A percentile compares a stretch with the other conserved stretches of the same genome.
Evolutionary conservation across 75 land plant genomes (phyloP).

Genomic region (Ceratopteris richardii): DNA sequence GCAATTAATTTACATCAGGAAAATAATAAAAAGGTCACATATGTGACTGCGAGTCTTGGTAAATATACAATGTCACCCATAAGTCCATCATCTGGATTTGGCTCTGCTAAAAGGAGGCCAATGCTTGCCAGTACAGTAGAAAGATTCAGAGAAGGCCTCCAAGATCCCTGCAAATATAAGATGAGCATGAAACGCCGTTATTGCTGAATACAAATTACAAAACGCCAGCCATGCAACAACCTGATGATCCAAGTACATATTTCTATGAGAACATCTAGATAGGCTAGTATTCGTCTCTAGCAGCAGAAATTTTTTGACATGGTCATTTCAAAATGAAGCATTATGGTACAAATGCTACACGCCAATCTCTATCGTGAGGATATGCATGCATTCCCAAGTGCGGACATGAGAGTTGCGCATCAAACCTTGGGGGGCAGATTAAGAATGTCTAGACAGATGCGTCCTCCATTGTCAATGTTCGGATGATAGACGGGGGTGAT

Average conservation of each 20-base stretch:
- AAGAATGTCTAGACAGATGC: slow-evolving; percentile 87
- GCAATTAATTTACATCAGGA: neutral
- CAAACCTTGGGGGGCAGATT: slow-evolving; percentile 88
- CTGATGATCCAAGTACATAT: too few relatives aligned
- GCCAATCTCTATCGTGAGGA: too few relatives aligned
- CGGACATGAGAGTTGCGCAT: too few relatives aligned
- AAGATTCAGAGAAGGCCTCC: slow-evolving; percentile 88
- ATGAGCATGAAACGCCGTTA: too few relatives aligned
- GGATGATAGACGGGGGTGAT: slow-evolving; percentile 88
- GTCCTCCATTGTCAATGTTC: slow-evolving; percentile 87
- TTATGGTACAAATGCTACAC: too few relatives aligned
- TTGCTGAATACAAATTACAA: too few relatives aligned
- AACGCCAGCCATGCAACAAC: too few relatives aligned
- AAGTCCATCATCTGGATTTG: slow-evolving; percentile 92
- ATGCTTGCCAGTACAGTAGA: slow-evolving; percentile 74
- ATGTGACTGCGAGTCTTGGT: neutral
- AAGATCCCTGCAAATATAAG: slow-evolving; percentile 50
- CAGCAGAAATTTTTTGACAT: too few relatives aligned
- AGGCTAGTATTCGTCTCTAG: too few relatives aligned
- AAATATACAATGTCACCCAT: slow-evolving; percentile 81
- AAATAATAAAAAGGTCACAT: slow-evolving; percentile 2
- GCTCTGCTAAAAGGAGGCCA: slow-evolving; percentile 70
- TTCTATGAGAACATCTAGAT: too few relatives aligned
- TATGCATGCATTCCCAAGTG: too few relatives aligned
- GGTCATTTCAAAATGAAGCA: too few relatives aligned